Evolutionary conservation across 2,329 filamentous ascomycete species (phyloP).

Genomic region (Aspergillus ruber): DNA sequence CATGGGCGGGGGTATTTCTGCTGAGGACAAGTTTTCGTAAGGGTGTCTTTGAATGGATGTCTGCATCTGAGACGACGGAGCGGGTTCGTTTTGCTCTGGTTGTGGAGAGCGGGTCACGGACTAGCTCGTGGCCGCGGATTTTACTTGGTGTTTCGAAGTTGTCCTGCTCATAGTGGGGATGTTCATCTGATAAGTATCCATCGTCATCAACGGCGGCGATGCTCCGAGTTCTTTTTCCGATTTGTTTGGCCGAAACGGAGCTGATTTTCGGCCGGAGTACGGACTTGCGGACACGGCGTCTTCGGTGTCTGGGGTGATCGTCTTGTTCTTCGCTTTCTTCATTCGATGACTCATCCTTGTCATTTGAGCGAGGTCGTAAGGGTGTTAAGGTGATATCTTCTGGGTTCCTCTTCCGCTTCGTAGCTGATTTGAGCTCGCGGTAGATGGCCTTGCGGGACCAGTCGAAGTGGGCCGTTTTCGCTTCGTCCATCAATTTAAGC

Average conservation of each 20-base stretch:
- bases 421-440: constrained; percentile 32
- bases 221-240: constrained; percentile 37
- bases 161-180: constrained; percentile 17
- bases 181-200: constrained; percentile 19
- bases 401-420: constrained; percentile 18
- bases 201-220: constrained; percentile 16
- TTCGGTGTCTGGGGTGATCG: constrained; percentile 17
- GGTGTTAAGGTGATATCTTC: constrained; percentile 27
- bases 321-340: constrained; percentile 22
- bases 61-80: constrained; percentile 24
- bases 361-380: constrained; percentile 21
- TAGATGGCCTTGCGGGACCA: constrained; percentile 39
- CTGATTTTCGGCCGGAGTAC: constrained; percentile 39
- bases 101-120: constrained; percentile 27
- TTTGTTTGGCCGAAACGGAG: constrained; percentile 33
- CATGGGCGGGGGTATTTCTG: constrained; percentile 10
- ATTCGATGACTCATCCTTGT: constrained; percentile 27
- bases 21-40: constrained; percentile 23
- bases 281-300: constrained; percentile 35
- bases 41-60: constrained; percentile 17
- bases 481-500: constrained; percentile 32
- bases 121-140: constrained; percentile 25
- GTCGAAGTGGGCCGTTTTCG: constrained; percentile 28
- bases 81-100: constrained; percentile 23
- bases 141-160: constrained; percentile 30